phyloP scores from a whole-genome alignment of 2,329 filamentous ascomycete genomes.

The Aspergillaceae sp. region DNA sequence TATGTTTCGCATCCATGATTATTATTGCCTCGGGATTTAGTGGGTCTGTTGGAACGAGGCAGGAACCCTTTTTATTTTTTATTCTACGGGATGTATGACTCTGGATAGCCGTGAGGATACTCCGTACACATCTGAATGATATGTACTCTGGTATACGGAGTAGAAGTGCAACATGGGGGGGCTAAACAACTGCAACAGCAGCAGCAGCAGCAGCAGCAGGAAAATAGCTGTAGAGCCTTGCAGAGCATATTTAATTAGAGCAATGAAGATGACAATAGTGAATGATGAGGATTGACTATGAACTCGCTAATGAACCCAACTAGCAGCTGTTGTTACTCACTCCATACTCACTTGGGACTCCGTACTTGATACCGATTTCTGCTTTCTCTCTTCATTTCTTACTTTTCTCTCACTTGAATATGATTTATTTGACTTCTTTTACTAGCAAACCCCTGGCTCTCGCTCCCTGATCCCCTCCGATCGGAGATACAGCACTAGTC shows the following conservation, averaged over 20 bases:
- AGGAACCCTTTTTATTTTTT: not conserved
- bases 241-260: not conserved
- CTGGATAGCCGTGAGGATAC: not conserved
- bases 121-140: no score
- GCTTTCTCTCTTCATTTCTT: constrained; percentile 3
- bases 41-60: not conserved
- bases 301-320: not conserved
- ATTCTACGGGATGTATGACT: not conserved
- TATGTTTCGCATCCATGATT: not conserved
- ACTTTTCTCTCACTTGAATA: constrained; percentile 1
- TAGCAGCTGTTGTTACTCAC: no score
- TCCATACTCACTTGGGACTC: constrained; percentile 6
- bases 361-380: not conserved
- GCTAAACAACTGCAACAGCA: no score
- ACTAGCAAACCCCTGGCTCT: constrained; percentile 1
- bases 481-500: not conserved
- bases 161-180: no score
- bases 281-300: not conserved
- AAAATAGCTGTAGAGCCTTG: not conserved
- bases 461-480: constrained; percentile 4
- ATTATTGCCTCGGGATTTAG: not conserved
- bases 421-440: constrained; percentile 4
- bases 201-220: no score
- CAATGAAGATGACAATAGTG: not conserved
- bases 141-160: no score